Evolutionary conservation across 108 stramenopile genomes (phyloP).

Genomic region (Nitzschia sp.): DNA sequence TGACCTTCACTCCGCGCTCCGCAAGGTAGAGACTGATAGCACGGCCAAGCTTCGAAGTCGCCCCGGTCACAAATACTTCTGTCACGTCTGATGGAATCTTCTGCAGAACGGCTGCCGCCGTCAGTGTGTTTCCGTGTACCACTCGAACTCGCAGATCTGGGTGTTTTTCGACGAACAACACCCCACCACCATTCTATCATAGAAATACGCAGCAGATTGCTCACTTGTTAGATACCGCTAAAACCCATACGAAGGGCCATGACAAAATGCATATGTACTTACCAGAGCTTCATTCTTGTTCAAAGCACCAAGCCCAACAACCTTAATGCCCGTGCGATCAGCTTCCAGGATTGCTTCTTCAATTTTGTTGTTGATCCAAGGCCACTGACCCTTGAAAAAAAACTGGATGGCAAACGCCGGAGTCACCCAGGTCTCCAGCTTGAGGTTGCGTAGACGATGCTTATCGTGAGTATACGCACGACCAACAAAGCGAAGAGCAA

Average conservation of each 20-base stretch:
- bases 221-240: too few species aligned
- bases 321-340: conserved; percentile 15
- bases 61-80: conserved; percentile 35
- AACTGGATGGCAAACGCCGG: conserved; percentile 34
- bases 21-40: conserved; percentile 27
- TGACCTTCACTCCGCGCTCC: conserved; percentile 29
- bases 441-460: conserved; percentile 20
- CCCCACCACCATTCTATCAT: conserved; percentile 26
- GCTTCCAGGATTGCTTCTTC: conserved; percentile 17
- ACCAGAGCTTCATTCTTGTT: conserved; percentile 32
- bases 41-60: conserved; percentile 27
- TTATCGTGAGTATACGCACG: conserved; percentile 11
- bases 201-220: neutral
- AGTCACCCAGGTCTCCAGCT: conserved; percentile 29
- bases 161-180: conserved; percentile 24
- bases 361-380: conserved; percentile 31
- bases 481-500: conserved; percentile 12
- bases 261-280: conserved; percentile 2
- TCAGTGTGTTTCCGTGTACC: conserved; percentile 27
- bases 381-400: conserved; percentile 25
- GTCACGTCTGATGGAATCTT: conserved; percentile 25
- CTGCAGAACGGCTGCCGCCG: conserved; percentile 26
- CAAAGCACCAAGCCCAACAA: conserved; percentile 25
- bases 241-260: neutral
- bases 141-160: conserved; percentile 21